A percentile compares a stretch with the other conserved stretches of the same genome.
phyloP scores from a whole-genome alignment of 495 filamentous ascomycete genomes.

The Haplographium delicatum region DNA sequence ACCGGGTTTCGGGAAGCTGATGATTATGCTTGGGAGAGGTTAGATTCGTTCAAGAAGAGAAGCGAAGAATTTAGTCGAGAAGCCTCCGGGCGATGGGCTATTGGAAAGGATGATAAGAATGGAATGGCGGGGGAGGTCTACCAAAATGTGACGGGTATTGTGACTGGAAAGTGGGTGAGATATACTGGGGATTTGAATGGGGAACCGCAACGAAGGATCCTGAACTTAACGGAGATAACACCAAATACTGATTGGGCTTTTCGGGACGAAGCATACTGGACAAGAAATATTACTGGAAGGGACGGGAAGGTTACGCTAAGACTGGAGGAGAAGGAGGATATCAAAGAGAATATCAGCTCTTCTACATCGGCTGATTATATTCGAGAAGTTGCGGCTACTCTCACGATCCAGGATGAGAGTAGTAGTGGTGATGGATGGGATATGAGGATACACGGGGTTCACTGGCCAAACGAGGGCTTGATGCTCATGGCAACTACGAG shows the following conservation, averaged over 20 bases:
- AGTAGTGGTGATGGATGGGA: constrained; percentile 67
- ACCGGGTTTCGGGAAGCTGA: constrained; percentile 70
- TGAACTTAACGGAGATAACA: constrained; percentile 42
- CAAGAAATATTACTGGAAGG: constrained; percentile 61
- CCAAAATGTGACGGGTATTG: constrained; percentile 73
- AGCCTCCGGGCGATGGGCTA: background rate
- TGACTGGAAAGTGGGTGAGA: constrained; percentile 72
- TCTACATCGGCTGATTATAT: constrained; percentile 26
- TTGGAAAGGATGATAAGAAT: constrained; percentile 4
- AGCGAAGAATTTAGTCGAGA: constrained; percentile 40
- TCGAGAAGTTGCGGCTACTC: constrained; percentile 56
- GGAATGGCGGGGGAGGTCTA: constrained; percentile 37
- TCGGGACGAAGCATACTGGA: constrained; percentile 44
- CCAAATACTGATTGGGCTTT: constrained; percentile 36
- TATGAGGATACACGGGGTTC: constrained; percentile 71
- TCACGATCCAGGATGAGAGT: constrained; percentile 65
- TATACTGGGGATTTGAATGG: constrained; percentile 35
- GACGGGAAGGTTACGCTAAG: constrained; percentile 49
- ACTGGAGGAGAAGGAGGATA: constrained; percentile 44
- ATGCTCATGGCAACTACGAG: constrained; percentile 82
- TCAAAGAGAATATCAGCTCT: constrained; percentile 30
- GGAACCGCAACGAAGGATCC: constrained; percentile 5
- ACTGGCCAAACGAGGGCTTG: constrained; percentile 70
- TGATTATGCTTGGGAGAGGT: constrained; percentile 65
- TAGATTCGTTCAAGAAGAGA: constrained; percentile 50